Evolutionary conservation across 2,329 filamentous ascomycete genomes (phyloP).

Genomic region (Pezicula carpinea): DNA sequence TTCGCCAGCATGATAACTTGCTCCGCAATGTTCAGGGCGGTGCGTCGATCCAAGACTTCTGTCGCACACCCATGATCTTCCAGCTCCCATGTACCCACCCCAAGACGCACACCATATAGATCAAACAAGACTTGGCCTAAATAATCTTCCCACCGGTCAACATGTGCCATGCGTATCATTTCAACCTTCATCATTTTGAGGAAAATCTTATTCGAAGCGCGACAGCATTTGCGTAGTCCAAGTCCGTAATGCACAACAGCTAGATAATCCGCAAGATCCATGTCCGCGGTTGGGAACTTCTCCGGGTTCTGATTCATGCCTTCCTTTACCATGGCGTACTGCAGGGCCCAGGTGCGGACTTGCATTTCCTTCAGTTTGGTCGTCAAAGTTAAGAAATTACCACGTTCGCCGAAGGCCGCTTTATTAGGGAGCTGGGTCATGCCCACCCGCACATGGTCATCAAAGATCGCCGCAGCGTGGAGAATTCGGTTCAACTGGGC

Average conservation of each 20-base stretch:
- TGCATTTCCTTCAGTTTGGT: slow-evolving; percentile 81
- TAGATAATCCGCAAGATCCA: slow-evolving; percentile 74
- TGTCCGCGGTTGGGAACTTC: slow-evolving; percentile 60
- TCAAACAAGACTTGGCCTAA: slow-evolving; percentile 82
- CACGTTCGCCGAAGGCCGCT: slow-evolving; percentile 38
- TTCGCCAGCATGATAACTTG: slow-evolving; percentile 78
- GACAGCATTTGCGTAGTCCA: slow-evolving; percentile 81
- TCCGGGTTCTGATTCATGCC: slow-evolving; percentile 63
- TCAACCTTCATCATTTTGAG: slow-evolving; percentile 86
- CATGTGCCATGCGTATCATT: slow-evolving; percentile 67
- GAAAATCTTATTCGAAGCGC: slow-evolving; percentile 79
- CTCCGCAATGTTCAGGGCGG: slow-evolving; percentile 77
- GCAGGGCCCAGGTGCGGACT: slow-evolving; percentile 80
- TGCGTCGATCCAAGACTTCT: slow-evolving; percentile 74
- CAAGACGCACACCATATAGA: slow-evolving; percentile 75
- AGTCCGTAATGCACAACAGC: slow-evolving; percentile 78
- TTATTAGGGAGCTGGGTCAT: slow-evolving; percentile 56
- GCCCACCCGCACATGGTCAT: slow-evolving; percentile 81
- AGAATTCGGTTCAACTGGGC: slow-evolving; percentile 69
- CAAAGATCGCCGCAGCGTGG: slow-evolving; percentile 74
- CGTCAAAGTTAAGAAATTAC: slow-evolving; percentile 50
- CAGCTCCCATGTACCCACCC: slow-evolving; percentile 59
- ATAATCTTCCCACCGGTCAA: slow-evolving; percentile 82
- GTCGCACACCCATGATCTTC: slow-evolving; percentile 75
- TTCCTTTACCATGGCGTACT: slow-evolving; percentile 76